phyloP scores from a whole-genome alignment of 2,329 filamentous ascomycete genomes.

The Phoma sp. region DNA sequence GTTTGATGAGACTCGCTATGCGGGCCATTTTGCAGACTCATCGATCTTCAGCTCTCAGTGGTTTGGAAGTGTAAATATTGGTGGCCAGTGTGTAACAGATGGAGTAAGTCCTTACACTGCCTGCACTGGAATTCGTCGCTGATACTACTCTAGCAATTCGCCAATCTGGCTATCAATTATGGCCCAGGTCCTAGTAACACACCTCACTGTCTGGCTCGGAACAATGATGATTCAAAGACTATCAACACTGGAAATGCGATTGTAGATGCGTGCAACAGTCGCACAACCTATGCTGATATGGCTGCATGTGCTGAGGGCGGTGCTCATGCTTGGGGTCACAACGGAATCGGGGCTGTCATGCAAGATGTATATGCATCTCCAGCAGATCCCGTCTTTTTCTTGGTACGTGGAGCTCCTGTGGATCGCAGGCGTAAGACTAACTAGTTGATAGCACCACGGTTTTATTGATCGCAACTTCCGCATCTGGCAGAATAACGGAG shows the following conservation, averaged over 20 bases:
- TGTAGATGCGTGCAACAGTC: slow-evolving; percentile 39
- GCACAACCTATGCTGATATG: slow-evolving; percentile 37
- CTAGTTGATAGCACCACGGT: slow-evolving; percentile 41
- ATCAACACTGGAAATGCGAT: slow-evolving; percentile 35
- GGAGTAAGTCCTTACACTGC: slow-evolving; percentile 36
- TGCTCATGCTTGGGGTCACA: slow-evolving; percentile 47
- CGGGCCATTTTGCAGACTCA: slow-evolving; percentile 37
- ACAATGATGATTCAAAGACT: slow-evolving; percentile 32
- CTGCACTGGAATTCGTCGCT: not conserved
- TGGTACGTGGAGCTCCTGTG: not conserved
- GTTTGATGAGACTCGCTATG: slow-evolving; percentile 47
- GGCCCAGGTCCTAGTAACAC: slow-evolving; percentile 38
- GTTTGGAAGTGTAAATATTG: slow-evolving; percentile 36
- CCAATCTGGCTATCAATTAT: slow-evolving; percentile 39
- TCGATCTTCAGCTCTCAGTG: slow-evolving; percentile 42
- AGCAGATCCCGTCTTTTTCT: slow-evolving; percentile 37
- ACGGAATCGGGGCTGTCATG: slow-evolving; percentile 47
- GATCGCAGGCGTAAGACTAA: not conserved
- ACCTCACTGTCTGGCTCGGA: slow-evolving; percentile 42
- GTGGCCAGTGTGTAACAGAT: slow-evolving; percentile 39
- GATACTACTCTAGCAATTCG: slow-evolving; percentile 34
- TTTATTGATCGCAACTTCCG: slow-evolving; percentile 60
- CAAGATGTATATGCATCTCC: slow-evolving; percentile 42
- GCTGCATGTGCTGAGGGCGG: slow-evolving; percentile 39
- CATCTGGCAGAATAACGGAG: slow-evolving; percentile 55